phyloP scores from a whole-genome alignment of 2,329 filamentous ascomycete species.

The Ophiostoma novo-ulmi region DNA sequence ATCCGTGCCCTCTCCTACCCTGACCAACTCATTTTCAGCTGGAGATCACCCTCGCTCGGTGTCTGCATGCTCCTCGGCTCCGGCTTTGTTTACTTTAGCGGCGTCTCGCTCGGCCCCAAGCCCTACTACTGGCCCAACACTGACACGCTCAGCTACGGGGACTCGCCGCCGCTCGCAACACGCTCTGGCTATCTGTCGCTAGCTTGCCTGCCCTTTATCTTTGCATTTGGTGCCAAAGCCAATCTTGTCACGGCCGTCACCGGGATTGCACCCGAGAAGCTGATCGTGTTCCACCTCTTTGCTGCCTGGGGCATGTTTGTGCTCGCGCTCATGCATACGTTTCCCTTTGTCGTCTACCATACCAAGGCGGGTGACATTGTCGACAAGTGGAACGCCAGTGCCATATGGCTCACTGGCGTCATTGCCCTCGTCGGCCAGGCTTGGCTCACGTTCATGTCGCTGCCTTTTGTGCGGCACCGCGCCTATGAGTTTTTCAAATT shows the following conservation, averaged over 20 bases:
- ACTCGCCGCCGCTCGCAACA: slow-evolving; percentile 50
- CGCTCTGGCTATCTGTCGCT: slow-evolving; percentile 49
- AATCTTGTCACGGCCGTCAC: slow-evolving; percentile 52
- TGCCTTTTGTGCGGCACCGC: slow-evolving; percentile 45
- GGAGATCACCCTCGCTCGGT: slow-evolving; percentile 5
- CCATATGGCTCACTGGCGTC: slow-evolving; percentile 40
- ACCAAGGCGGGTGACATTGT: slow-evolving; percentile 46
- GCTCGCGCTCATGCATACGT: slow-evolving; percentile 53
- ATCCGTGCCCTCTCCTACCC: slow-evolving; percentile 1
- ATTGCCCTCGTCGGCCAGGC: slow-evolving; percentile 49
- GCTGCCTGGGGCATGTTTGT: slow-evolving; percentile 52
- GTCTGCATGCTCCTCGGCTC: slow-evolving; percentile 10
- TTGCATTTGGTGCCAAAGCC: slow-evolving; percentile 45
- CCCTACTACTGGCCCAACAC: slow-evolving; percentile 54
- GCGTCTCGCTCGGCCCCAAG: slow-evolving; percentile 46
- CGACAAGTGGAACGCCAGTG: slow-evolving; percentile 38
- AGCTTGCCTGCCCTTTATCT: slow-evolving; percentile 37
- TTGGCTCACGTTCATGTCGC: slow-evolving; percentile 51
- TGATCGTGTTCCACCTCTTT: slow-evolving; percentile 54
- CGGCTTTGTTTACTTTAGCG: slow-evolving; percentile 17
- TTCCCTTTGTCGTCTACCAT: slow-evolving; percentile 54
- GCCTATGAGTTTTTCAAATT: slow-evolving; percentile 59
- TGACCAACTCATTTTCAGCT: not conserved
- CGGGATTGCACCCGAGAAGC: slow-evolving; percentile 52
- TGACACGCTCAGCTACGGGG: slow-evolving; percentile 39